Evolutionary conservation across 176 grass and related monocot species (phyloP).

Genomic region (Rhynchospora pubera): DNA sequence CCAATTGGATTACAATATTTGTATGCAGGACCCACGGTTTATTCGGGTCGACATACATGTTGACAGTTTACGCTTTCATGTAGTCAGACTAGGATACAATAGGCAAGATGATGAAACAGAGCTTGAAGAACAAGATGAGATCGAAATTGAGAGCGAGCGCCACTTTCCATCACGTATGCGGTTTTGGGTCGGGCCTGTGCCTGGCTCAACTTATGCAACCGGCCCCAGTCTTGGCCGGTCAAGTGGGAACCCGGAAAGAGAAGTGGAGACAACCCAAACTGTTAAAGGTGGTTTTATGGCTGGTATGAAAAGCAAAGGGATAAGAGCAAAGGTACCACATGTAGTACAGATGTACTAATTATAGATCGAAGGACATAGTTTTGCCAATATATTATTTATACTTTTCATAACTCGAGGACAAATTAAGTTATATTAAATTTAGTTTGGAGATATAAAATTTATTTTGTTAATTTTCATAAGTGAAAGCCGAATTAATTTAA

Average conservation of each 20-base stretch:
- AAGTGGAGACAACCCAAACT: slow-evolving; percentile 59
- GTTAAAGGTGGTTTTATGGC: slow-evolving; percentile 48
- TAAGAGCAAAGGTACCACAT: background rate
- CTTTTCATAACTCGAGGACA: too few relatives aligned
- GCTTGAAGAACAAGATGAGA: slow-evolving; percentile 9
- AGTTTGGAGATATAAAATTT: too few relatives aligned
- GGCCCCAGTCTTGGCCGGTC: slow-evolving; percentile 84
- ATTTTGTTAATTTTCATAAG: too few relatives aligned
- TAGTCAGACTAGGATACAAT: slow-evolving; percentile 52
- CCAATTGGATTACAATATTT: slow-evolving; percentile 53
- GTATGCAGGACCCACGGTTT: slow-evolving; percentile 34
- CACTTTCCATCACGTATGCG: slow-evolving; percentile 74
- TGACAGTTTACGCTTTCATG: slow-evolving; percentile 60
- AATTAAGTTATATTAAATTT: too few relatives aligned
- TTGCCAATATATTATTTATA: slow-evolving; percentile 16
- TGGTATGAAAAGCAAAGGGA: slow-evolving; percentile 23
- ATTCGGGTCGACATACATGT: slow-evolving; percentile 43
- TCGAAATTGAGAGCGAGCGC: slow-evolving; percentile 39
- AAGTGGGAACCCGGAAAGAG: slow-evolving; percentile 64
- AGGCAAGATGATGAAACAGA: slow-evolving; percentile 13
- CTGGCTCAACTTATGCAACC: slow-evolving; percentile 53
- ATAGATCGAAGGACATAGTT: background rate
- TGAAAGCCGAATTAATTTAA: too few relatives aligned
- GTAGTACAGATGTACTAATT: too few relatives aligned
- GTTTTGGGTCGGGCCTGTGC: slow-evolving; percentile 65